Evolutionary conservation across 78 protist genomes (phyloP), one percentile per base, ranked within the genome.

Genomic region (Isochrysis galbana): DNA sequence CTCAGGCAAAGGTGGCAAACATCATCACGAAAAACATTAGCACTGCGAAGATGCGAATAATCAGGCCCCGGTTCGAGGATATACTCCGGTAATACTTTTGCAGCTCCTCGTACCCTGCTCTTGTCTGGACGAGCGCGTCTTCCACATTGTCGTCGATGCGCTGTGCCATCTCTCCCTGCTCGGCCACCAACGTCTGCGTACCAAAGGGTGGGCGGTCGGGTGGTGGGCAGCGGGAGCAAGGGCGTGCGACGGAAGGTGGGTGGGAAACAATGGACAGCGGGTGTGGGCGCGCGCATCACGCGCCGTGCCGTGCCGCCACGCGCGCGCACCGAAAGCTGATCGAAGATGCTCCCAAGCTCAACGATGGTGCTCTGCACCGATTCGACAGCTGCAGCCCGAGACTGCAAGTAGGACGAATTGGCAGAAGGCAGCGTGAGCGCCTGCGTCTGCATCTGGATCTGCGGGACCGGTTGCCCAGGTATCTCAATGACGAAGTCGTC

Each of bases 331-430:
- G 91, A 91, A 23, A 95, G 92, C 51, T 93, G 96, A 45, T 92
- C 80, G 90, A 93, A 93, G 41, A 95, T 87, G 22, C 23, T 22
- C 1, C 93, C 89, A 39, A 95, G 80, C 93, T 95, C 94, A 5
- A 17, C 92, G 29, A 93, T 88, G 1, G 93, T 89, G n/a, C n/a
- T 22, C 70, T 93, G 87, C 42, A 95, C 93, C n/a, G 11, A 4
- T 67, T 86, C 47, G 25, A 95, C 95, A 0, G 94, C 96, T 1
- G 23, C 45, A 1, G 77, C 67, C 0, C 96, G 92, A 5, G 14
- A 0, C 80, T 48, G 51, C 26, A 41, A 5, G n/a, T n/a, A n/a
- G n/a, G n/a, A n/a, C n/a, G n/a, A n/a, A n/a, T n/a, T n/a, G n/a
- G n/a, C n/a, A n/a, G n/a, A n/a, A n/a, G n/a, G n/a, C n/a, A n/a